Evolutionary conservation across 805 yeast species (phyloP).

Genomic region (Hanseniaspora occidentalis): DNA sequence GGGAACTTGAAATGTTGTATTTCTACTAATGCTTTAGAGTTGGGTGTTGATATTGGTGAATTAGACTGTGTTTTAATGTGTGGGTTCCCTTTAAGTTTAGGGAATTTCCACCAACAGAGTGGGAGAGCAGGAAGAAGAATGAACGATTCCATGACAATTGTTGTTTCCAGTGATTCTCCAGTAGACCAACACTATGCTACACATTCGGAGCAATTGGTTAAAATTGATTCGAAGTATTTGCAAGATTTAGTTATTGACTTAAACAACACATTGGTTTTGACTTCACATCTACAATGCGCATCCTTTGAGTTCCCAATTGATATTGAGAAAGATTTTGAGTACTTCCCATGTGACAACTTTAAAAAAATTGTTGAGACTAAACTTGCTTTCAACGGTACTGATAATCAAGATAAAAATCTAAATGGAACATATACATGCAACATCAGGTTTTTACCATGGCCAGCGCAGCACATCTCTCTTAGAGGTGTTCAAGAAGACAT

Average conservation of each 20-base stretch:
- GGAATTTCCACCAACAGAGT: conserved; percentile 87
- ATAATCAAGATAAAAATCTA: conserved; percentile 19
- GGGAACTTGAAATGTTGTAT: conserved; percentile 78
- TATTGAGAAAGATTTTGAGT: conserved; percentile 38
- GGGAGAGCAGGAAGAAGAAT: conserved; percentile 94
- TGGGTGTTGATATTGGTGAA: conserved; percentile 91
- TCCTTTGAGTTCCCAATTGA: conserved; percentile 71
- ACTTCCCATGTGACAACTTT: conserved; percentile 29
- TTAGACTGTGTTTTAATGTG: conserved; percentile 85
- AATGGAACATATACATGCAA: conserved; percentile 34
- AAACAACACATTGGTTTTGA: conserved; percentile 49
- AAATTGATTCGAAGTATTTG: conserved; percentile 38
- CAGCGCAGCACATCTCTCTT: conserved; percentile 60
- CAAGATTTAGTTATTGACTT: conserved; percentile 51
- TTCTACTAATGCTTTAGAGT: conserved; percentile 89
- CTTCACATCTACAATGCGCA: conserved; percentile 88
- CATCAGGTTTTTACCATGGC: conserved; percentile 65
- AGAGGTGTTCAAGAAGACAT: conserved; percentile 73
- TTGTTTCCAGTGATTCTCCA: conserved; percentile 74
- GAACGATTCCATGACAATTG: conserved; percentile 72
- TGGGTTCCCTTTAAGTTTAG: conserved; percentile 82
- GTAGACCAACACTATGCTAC: conserved; percentile 75
- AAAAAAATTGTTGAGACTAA: conserved; percentile 20
- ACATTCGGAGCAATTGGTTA: conserved; percentile 27
- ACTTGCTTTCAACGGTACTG: conserved; percentile 28